A percentile compares a stretch with the other conserved stretches of the same genome.
phyloP scores from a whole-genome alignment of 1,284 basidiomycete genomes.

The Trametes sp. region DNA sequence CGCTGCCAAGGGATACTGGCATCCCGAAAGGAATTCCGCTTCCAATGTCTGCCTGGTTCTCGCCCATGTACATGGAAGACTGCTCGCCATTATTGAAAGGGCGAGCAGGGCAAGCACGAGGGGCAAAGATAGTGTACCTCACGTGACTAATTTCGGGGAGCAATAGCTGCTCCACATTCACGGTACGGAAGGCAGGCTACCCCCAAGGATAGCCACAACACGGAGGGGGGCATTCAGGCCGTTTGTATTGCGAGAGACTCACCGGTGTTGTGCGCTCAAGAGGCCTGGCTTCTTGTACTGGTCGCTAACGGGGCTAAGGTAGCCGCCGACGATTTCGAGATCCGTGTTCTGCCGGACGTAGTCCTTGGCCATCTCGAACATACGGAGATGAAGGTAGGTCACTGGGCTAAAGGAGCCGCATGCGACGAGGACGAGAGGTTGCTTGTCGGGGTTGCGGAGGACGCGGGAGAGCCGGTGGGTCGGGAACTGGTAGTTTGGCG shows the following conservation, averaged over 20 bases:
- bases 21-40: no score
- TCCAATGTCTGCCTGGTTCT: no score
- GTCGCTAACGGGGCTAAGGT: conserved; percentile 94
- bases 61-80: no score
- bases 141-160: conserved; percentile 22
- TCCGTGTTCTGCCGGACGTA: conserved; percentile 92
- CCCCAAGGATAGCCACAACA: neutral
- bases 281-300: conserved; percentile 93
- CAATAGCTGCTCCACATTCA: neutral
- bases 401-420: conserved; percentile 86
- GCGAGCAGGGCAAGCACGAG: no score
- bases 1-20: no score
- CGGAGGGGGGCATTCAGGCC: neutral
- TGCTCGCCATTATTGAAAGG: no score
- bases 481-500: conserved; percentile 72
- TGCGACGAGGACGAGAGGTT: conserved; percentile 79
- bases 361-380: conserved; percentile 99
- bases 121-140: conserved; percentile 2
- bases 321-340: conserved; percentile 93
- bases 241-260: conserved; percentile 32
- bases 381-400: conserved; percentile 86
- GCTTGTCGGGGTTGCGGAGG: conserved; percentile 69
- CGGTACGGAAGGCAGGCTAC: neutral
- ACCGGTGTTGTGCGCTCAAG: conserved; percentile 83
- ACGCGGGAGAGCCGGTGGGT: conserved; percentile 64